These are phyloP conservation scores for Epichloe hybrida DNA, from an alignment of 2,329 filamentous ascomycete genomes.

Conservation along the genomic window DNA sequence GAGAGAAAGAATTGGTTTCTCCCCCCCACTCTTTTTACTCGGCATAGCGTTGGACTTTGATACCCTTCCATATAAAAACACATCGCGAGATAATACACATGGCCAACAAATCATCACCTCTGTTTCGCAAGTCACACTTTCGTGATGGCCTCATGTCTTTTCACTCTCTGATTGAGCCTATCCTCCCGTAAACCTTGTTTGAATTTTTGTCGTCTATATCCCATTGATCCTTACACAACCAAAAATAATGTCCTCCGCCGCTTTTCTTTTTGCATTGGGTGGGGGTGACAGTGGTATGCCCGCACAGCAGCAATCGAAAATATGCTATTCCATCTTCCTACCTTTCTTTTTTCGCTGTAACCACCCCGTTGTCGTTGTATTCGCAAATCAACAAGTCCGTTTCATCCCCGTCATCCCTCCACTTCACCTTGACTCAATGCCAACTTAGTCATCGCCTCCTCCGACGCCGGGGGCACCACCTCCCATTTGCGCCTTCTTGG, in stretches of 20 bases:
- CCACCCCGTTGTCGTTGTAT: not conserved
- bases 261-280: not conserved
- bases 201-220: not conserved
- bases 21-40: slow-evolving; percentile 13
- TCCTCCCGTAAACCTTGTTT: not conserved
- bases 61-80: not conserved
- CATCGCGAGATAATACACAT: not conserved
- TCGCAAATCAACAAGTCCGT: not conserved
- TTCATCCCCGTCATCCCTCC: slow-evolving; percentile 1
- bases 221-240: not conserved
- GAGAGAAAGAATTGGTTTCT: not conserved
- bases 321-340: not conserved
- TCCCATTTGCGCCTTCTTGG: slow-evolving; percentile 73
- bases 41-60: not conserved
- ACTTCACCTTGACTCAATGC: slow-evolving; percentile 5
- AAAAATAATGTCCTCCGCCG: too few relatives aligned
- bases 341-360: not conserved
- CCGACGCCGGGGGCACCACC: slow-evolving; percentile 44
- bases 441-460: slow-evolving; percentile 36
- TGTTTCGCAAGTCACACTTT: not conserved
- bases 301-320: not conserved
- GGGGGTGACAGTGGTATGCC: not conserved
- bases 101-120: too few relatives aligned
- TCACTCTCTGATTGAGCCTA: not conserved
- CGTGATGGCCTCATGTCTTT: not conserved